Percentiles rank a stretch among this genome's conserved stretches.
Evolutionary conservation across 2,329 filamentous ascomycete genomes (phyloP).

Genomic region (Plenodomus tracheiphilus): DNA sequence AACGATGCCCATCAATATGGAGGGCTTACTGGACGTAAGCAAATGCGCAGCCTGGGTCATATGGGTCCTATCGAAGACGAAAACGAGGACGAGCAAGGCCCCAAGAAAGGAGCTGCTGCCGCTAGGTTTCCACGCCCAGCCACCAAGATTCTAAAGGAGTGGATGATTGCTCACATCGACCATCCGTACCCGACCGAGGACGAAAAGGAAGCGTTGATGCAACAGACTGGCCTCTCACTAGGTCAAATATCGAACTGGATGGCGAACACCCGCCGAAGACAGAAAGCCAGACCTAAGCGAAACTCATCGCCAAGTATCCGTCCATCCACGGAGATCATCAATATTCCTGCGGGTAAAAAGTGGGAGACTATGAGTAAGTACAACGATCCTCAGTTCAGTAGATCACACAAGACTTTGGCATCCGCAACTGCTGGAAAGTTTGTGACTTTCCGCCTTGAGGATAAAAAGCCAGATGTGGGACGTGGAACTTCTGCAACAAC

Average conservation of each 20-base stretch:
- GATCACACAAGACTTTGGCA: slow-evolving; percentile 20
- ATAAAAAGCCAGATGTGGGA: slow-evolving; percentile 2
- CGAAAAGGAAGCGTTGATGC: slow-evolving; percentile 79
- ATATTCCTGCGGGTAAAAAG: slow-evolving; percentile 70
- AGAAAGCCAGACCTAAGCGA: slow-evolving; percentile 72
- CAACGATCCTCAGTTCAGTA: slow-evolving; percentile 15
- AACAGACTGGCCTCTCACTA: slow-evolving; percentile 77
- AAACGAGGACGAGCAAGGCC: slow-evolving; percentile 24
- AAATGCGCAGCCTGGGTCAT: slow-evolving; percentile 41
- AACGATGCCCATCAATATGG: slow-evolving; percentile 39
- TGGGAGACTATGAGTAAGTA: slow-evolving; percentile 49
- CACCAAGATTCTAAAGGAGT: slow-evolving; percentile 78
- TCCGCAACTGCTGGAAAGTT: slow-evolving; percentile 22
- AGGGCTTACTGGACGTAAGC: slow-evolving; percentile 44
- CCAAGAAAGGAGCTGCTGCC: slow-evolving; percentile 41
- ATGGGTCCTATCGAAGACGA: slow-evolving; percentile 42
- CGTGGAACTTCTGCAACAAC: slow-evolving; percentile 1
- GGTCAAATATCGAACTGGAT: slow-evolving; percentile 91
- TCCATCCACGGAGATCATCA: slow-evolving; percentile 65
- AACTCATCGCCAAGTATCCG: slow-evolving; percentile 71
- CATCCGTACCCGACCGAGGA: slow-evolving; percentile 89
- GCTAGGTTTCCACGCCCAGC: slow-evolving; percentile 74
- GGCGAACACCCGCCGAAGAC: slow-evolving; percentile 81
- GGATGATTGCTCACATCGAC: slow-evolving; percentile 77
- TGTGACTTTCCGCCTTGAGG: slow-evolving; percentile 23